Conservation (phyloP, 1,284 basidiomycete species). For the Ceratobasidium sp. region DNA sequence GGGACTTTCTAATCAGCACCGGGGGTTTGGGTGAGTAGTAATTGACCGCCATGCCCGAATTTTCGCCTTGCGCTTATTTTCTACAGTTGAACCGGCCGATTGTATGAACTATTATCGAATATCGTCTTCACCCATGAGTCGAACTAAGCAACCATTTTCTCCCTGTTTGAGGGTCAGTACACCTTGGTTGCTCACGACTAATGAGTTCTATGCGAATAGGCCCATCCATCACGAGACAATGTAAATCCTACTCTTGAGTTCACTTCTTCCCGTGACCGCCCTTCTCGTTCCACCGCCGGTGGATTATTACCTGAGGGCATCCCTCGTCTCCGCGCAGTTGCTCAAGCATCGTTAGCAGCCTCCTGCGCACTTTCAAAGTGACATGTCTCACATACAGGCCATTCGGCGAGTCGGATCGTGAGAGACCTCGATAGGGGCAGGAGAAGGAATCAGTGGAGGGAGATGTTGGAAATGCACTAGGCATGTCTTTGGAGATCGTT, state of each 20-base stretch:
- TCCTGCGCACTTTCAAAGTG: conserved; percentile 60
- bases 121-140: conserved; percentile 47
- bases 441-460: conserved; percentile 59
- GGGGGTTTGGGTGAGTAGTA: conserved; percentile 46
- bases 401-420: conserved; percentile 48
- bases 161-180: conserved; percentile 35
- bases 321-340: conserved; percentile 58
- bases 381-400: conserved; percentile 45
- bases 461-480: conserved; percentile 58
- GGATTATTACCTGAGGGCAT: conserved; percentile 59
- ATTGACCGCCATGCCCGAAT: background rate
- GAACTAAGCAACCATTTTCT: conserved; percentile 49
- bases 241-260: background rate
- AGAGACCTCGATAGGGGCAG: conserved; percentile 52
- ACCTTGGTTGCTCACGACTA: background rate
- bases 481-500: conserved; percentile 65
- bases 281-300: conserved; percentile 70
- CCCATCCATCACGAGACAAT: conserved; percentile 35
- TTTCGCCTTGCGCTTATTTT: background rate
- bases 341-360: conserved; percentile 58
- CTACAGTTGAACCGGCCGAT: conserved; percentile 70
- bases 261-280: conserved; percentile 58
- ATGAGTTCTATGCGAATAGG: background rate
- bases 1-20: conserved; percentile 33
- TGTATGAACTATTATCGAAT: conserved; percentile 67